These are phyloP conservation scores for Fusarium goolgardi DNA, from an alignment of 2,329 filamentous ascomycete genomes.

Conservation along the genomic window DNA sequence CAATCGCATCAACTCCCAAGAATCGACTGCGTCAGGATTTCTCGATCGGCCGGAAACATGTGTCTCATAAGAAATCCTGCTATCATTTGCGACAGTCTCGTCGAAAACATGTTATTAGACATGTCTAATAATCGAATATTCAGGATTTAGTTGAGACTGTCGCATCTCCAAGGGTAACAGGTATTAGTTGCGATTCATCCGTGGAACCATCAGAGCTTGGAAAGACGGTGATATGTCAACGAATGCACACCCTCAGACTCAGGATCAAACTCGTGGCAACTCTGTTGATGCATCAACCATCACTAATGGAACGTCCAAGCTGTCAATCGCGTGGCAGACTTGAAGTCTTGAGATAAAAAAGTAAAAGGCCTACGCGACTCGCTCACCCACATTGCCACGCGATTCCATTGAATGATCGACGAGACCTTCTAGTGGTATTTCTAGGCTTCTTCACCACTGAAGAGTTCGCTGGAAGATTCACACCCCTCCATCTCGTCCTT, in stretches of 20 bases:
- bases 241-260: background rate
- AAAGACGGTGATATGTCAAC: background rate
- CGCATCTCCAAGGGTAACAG: conserved; percentile 1
- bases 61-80: conserved; percentile 13
- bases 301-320: conserved; percentile 29
- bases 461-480: background rate
- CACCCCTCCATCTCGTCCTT: conserved; percentile 12
- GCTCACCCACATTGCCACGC: conserved; percentile 17
- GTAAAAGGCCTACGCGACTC: conserved; percentile 28
- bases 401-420: background rate
- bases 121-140: conserved; percentile 7
- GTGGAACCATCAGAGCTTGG: conserved; percentile 11
- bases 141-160: background rate
- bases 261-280: conserved; percentile 14
- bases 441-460: conserved; percentile 1
- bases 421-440: background rate
- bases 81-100: conserved; percentile 20
- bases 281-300: conserved; percentile 19
- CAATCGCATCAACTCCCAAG: conserved; percentile 1
- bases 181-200: conserved; percentile 17
- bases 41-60: conserved; percentile 18
- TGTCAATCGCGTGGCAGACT: conserved; percentile 40
- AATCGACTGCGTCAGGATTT: conserved; percentile 15
- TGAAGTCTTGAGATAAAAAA: background rate
- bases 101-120: conserved; percentile 4